Percentiles rank a stretch among this genome's conserved stretches.
These are phyloP conservation scores for Ochromonas danica DNA, from an alignment of 108 stramenopile genomes.

Conservation along the genomic window DNA sequence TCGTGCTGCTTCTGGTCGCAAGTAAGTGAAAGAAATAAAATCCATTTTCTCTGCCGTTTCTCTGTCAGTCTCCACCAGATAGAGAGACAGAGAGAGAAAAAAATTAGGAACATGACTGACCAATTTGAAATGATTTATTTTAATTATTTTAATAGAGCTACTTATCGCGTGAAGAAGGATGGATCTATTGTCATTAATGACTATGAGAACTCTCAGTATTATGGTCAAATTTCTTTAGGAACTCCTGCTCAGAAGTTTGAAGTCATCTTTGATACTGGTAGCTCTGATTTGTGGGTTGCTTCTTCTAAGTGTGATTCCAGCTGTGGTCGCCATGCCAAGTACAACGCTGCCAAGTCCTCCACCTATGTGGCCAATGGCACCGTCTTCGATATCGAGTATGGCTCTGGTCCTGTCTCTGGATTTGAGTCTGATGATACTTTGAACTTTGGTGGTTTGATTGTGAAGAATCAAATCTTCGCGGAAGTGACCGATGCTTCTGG, in stretches of 20 bases:
- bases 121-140: neutral
- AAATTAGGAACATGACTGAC: too few species aligned
- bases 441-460: slow-evolving; percentile 52
- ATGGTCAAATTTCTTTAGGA: slow-evolving; percentile 58
- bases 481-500: slow-evolving; percentile 88
- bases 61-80: too few species aligned
- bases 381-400: slow-evolving; percentile 89
- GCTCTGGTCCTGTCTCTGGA: slow-evolving; percentile 70
- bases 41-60: too few species aligned
- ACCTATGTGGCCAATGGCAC: slow-evolving; percentile 58
- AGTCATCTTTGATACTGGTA: slow-evolving; percentile 96
- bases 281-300: slow-evolving; percentile 96
- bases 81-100: too few species aligned
- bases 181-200: slow-evolving; percentile 44
- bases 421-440: slow-evolving; percentile 55
- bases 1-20: neutral
- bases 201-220: slow-evolving; percentile 57
- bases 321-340: slow-evolving; percentile 62
- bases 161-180: neutral
- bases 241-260: slow-evolving; percentile 77
- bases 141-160: neutral
- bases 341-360: slow-evolving; percentile 56
- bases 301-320: slow-evolving; percentile 66
- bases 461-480: slow-evolving; percentile 59
- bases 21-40: slow-evolving; percentile 21